Conservation (phyloP, 1,284 basidiomycete genomes). For the Puccinia hordei region DNA sequence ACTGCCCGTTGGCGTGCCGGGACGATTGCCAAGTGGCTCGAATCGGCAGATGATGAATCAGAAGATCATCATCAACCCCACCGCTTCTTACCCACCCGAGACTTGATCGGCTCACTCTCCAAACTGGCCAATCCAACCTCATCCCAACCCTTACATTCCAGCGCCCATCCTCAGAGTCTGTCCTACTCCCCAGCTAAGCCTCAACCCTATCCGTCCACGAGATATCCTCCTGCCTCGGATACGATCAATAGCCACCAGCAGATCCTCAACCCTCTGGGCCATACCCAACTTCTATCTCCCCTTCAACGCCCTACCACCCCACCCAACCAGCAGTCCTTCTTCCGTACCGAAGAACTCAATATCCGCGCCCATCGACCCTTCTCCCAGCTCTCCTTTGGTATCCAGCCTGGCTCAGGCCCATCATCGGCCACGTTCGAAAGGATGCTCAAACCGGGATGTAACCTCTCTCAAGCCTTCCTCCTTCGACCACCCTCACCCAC, state of each 20-base stretch:
- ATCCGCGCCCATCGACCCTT: background rate
- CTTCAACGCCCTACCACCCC: background rate
- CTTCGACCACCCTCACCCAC: constrained; percentile 1
- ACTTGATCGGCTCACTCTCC: constrained; percentile 12
- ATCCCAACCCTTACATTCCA: background rate
- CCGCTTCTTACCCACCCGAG: background rate
- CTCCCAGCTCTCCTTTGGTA: constrained; percentile 1
- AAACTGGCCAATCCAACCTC: background rate
- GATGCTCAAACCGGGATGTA: constrained; percentile 28
- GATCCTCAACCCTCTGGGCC: background rate
- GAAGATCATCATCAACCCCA: background rate
- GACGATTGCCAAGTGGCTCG: constrained; percentile 20
- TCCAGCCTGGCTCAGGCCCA: background rate
- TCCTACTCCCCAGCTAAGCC: constrained; percentile 2
- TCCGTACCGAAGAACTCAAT: background rate
- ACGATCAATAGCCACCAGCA: background rate
- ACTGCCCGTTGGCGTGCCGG: background rate
- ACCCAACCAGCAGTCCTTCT: constrained; percentile 13
- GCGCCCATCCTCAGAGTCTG: background rate
- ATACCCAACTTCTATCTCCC: too few species aligned
- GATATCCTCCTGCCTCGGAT: too few species aligned
- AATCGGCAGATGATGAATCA: constrained; percentile 6
- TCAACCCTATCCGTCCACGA: background rate
- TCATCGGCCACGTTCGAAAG: background rate
- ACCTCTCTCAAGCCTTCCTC: constrained; percentile 27